Evolutionary conservation across 345 rosid genomes (phyloP), one percentile per base, ranked within the genome.

Genomic region (Boechera retrofracta): DNA sequence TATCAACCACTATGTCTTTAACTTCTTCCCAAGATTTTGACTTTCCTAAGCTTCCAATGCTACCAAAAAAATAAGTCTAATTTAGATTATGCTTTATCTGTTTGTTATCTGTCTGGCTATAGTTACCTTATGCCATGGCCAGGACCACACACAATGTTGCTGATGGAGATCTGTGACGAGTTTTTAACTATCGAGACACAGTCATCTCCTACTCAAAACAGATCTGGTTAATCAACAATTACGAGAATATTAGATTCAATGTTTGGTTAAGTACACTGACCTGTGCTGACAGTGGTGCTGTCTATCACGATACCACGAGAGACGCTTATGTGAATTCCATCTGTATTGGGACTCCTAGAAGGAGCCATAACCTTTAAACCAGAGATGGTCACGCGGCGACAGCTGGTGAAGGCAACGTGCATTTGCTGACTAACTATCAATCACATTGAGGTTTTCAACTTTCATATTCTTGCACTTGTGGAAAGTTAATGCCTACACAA

Each of bases 71-170:
- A 32, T 6, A 67, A 42, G 32, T 32, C 58, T 13, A 16, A 3
- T 4, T 66, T 28, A 39, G 69, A 49, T 24, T 51, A 33, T 59
- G 64, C 60, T 33, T 36, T 29, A 32, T n/a, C 44, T 66, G 57
- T 10, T 26, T 56, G 6, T 55, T 44, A 18, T 33, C 33, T 74
- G 13, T 26, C 21, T 59, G 16, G 65, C 29, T 77, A 29, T 48
- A 29, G 42, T 75, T 80, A 94, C 97, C 98, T 94, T 77, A 94
- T 89, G 69, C 98, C 98, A 69, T 94, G 98, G 71, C 98, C 98
- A 81, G 98, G 97, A n/a, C 98, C 98, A 68, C 98, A 94, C 7
- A 65, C 74, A 69, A 89, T 61, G 75, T 87, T 86, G 65, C 75
- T 85, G 79, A 94, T 82, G 48, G 55, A 81, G 80, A 94, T 87